Base-by-base conservation (phyloP, 2,329 filamentous ascomycete genomes). In the Elsinoe batatas region DNA sequence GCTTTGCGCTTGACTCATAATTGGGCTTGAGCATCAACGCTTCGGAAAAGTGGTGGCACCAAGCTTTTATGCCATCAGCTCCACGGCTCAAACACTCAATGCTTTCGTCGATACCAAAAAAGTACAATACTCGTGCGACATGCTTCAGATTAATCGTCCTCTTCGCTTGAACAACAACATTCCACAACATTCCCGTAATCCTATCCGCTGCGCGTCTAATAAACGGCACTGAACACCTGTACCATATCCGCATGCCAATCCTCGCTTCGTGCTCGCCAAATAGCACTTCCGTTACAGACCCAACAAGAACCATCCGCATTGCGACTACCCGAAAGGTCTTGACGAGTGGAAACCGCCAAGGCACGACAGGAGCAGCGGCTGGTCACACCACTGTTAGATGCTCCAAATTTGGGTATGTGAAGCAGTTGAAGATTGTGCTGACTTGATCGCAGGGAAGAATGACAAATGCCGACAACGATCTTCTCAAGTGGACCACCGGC, bases 51-150 rank as follows among this genome's bases (percentile, higher is more conserved):
- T 26, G 32, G 37, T 51, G 47, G 47, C 47, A 17, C 15, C 40
- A 44, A 37, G 32, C n/a, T 30, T n/a, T 51, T 33, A 35, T 51
- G 47, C 47, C 47, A 51, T 18, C 47, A 38, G 47, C 47, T 36
- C 33, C 20, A 18, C 47, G 47, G 26, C 17, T 51, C 47, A 51
- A 33, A 37, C 47, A 35, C 32, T 51, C 47, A 51, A 51, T 51
- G 47, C 47, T 51, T 51, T 51, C 33, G 32, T 38, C 47, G 47
- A 38, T 51, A 51, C 47, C 47, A 51, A 51, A 51, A 51, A 51
- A 51, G 47, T 51, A 17, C 47, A 51, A 51, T 51, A 51, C 47
- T 51, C 47, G 47, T 51, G 47, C 47, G 47, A 51, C 47, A 38
- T 51, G 47, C 47, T 38, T 51, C 47, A 51, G 47, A 51, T 51